Percentiles rank a stretch among this genome's conserved stretches.
These are phyloP conservation scores for Cercospora zeae-maydis DNA, from an alignment of 2,329 filamentous ascomycete genomes.

Conservation along the genomic window DNA sequence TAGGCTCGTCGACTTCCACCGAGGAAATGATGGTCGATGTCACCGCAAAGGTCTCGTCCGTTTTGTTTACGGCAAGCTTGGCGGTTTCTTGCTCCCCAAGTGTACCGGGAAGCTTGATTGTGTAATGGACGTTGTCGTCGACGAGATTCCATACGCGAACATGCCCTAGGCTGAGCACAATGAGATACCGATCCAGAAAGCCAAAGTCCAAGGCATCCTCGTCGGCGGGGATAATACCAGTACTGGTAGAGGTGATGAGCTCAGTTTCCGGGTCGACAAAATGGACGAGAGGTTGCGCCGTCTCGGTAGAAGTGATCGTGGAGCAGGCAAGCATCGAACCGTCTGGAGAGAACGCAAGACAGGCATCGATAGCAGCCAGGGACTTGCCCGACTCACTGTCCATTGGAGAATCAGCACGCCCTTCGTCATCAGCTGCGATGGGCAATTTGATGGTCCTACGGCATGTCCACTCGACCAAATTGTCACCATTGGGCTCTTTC, in stretches of 20 bases:
- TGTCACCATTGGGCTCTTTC: constrained; percentile 56
- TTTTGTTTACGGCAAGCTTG: constrained; percentile 65
- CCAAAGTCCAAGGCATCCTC: constrained; percentile 57
- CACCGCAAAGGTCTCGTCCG: constrained; percentile 44
- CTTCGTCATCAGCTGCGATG: constrained; percentile 30
- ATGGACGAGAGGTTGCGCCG: constrained; percentile 60
- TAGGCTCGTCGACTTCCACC: constrained; percentile 11
- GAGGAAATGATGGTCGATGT: constrained; percentile 9
- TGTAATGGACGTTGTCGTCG: constrained; percentile 67
- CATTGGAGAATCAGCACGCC: constrained; percentile 30
- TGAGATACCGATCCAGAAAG: constrained; percentile 68
- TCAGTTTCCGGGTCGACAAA: constrained; percentile 72
- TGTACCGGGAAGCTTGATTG: constrained; percentile 53
- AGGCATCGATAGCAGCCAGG: constrained; percentile 49
- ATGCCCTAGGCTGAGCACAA: constrained; percentile 68
- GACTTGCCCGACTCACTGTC: constrained; percentile 37
- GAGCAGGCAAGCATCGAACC: constrained; percentile 74
- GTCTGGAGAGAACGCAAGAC: constrained; percentile 75
- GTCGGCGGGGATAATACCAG: constrained; percentile 45
- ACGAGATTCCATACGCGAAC: constrained; percentile 83
- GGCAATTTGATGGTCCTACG: constrained; percentile 51
- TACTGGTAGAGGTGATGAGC: constrained; percentile 61
- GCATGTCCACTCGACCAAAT: constrained; percentile 71
- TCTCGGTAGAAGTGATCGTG: constrained; percentile 39
- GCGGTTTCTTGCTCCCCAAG: constrained; percentile 25